These are phyloP conservation scores for Eremothecium sinecaudum DNA, from an alignment of 1,139 yeast genomes.

Conservation along the genomic window DNA sequence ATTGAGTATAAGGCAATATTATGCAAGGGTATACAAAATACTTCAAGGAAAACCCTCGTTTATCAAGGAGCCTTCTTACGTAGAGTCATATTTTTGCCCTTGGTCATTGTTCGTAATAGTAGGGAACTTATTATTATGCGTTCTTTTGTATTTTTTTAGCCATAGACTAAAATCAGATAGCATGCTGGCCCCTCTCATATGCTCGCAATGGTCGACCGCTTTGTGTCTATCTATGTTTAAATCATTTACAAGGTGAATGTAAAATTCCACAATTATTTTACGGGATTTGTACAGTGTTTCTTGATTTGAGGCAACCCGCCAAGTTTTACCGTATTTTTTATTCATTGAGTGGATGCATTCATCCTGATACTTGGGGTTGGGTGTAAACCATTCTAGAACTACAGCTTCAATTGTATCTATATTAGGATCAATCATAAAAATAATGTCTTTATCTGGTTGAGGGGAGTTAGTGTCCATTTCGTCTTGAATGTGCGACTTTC, in stretches of 20 bases:
- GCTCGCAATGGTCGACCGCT: constrained; percentile 24
- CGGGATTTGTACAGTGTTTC: constrained; percentile 21
- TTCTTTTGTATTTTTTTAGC: constrained; percentile 21
- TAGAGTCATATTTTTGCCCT: no score
- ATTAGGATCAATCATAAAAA: not conserved
- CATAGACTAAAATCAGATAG: constrained; percentile 9
- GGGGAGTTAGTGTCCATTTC: not conserved
- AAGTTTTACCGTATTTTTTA: constrained; percentile 20
- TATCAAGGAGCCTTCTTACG: no score
- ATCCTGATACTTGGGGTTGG: constrained; percentile 21
- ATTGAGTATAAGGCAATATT: no score
- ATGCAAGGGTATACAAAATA: no score
- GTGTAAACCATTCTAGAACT: constrained; percentile 29
- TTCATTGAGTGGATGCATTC: constrained; percentile 30
- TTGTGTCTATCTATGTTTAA: constrained; percentile 17
- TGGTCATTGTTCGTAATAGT: constrained; percentile 1
- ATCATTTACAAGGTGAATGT: constrained; percentile 24
- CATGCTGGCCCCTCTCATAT: constrained; percentile 7
- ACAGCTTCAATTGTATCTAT: constrained; percentile 18
- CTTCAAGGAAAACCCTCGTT: no score
- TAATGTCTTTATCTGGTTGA: not conserved
- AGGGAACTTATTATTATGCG: constrained; percentile 11
- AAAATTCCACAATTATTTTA: constrained; percentile 26
- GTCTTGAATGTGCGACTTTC: not conserved
- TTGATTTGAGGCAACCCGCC: constrained; percentile 16